These are phyloP conservation scores for Gomphus sp. DNA, from an alignment of 1,284 basidiomycete genomes.

Conservation along the genomic window DNA sequence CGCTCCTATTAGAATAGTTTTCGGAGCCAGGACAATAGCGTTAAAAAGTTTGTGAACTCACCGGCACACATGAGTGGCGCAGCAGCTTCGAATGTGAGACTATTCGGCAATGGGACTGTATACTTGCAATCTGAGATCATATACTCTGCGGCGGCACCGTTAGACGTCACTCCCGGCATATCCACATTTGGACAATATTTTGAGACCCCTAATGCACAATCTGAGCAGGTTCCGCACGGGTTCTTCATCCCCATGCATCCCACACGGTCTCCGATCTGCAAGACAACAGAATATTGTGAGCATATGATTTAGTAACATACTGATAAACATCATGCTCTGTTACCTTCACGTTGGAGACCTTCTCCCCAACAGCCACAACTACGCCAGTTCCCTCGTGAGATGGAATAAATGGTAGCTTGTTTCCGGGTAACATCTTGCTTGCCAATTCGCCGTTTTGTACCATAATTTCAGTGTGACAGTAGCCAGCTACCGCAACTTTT, in stretches of 20 bases:
- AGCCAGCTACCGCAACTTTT: conserved; percentile 7
- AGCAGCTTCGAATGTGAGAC: conserved; percentile 22
- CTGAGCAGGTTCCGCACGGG: conserved; percentile 2
- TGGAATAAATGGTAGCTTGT: not conserved
- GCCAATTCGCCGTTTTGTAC: conserved; percentile 6
- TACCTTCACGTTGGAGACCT: conserved; percentile 6
- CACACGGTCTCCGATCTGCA: conserved; percentile 6
- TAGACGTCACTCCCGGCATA: conserved; percentile 7
- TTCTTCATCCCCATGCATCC: not conserved
- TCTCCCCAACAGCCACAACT: conserved; percentile 1
- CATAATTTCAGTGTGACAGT: conserved; percentile 8
- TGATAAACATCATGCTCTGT: not conserved
- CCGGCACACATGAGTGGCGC: conserved; percentile 23
- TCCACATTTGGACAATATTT: not conserved
- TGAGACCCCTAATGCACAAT: not conserved
- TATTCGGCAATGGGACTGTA: conserved; percentile 21
- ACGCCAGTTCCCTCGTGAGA: conserved; percentile 6
- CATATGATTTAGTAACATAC: no score
- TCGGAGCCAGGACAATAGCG: not conserved
- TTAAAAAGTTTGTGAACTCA: not conserved
- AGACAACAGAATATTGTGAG: no score
- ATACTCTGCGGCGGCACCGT: conserved; percentile 27
- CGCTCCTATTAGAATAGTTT: not conserved
- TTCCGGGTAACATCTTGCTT: not conserved
- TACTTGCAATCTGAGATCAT: conserved; percentile 17